Conservation (phyloP, 1,139 yeast genomes). For the Kurtzmaniella natalensis region DNA sequence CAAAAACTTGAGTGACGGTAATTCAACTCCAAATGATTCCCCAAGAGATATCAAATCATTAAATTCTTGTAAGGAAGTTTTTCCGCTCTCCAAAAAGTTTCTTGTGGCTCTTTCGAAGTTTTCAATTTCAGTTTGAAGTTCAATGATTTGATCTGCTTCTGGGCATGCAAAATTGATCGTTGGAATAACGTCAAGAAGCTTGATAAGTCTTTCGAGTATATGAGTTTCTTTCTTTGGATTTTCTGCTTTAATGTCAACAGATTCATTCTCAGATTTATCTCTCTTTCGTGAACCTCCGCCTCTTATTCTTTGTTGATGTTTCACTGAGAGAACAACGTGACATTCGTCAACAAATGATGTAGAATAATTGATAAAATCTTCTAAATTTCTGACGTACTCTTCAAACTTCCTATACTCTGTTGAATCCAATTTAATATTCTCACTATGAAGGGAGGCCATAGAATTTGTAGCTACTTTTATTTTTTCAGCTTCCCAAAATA, state of each 20-base stretch:
- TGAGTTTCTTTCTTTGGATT: neutral
- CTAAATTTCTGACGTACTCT: slow-evolving; percentile 30
- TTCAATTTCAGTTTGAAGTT: slow-evolving; percentile 50
- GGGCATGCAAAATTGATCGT: slow-evolving; percentile 47
- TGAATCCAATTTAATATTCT: slow-evolving; percentile 12
- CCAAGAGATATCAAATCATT: slow-evolving; percentile 51
- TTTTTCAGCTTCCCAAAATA: slow-evolving; percentile 55
- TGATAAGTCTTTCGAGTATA: slow-evolving; percentile 20
- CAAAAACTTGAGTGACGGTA: slow-evolving; percentile 49
- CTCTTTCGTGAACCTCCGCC: slow-evolving; percentile 14
- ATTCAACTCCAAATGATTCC: slow-evolving; percentile 51
- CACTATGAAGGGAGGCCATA: slow-evolving; percentile 3
- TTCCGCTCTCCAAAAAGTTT: slow-evolving; percentile 25
- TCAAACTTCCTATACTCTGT: slow-evolving; percentile 17
- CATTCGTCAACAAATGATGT: slow-evolving; percentile 55
- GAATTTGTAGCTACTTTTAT: slow-evolving; percentile 34
- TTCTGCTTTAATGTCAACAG: slow-evolving; percentile 8
- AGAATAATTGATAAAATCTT: slow-evolving; percentile 40
- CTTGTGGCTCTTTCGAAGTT: slow-evolving; percentile 51
- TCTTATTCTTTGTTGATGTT: slow-evolving; percentile 49
- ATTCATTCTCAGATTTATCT: slow-evolving; percentile 12
- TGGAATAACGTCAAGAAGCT: slow-evolving; percentile 46
- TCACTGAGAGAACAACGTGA: slow-evolving; percentile 44
- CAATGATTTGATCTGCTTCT: slow-evolving; percentile 58
- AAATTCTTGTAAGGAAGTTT: slow-evolving; percentile 30